Base-by-base conservation (phyloP, 176 grass and related monocot genomes). In the Ensete glaucum region DNA sequence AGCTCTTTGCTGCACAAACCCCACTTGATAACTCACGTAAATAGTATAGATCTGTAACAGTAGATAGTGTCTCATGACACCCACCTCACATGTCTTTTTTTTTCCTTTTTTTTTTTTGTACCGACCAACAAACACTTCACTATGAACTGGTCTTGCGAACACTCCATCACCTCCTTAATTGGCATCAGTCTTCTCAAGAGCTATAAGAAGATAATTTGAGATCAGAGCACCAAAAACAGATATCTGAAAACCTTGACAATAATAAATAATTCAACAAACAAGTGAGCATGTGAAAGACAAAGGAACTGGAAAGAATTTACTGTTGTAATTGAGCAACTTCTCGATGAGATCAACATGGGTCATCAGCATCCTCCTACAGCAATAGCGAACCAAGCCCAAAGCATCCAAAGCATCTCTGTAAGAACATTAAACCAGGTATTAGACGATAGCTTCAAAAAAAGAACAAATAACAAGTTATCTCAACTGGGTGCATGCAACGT, bases 261-360 rank as follows among this genome's bases (percentile, higher is more conserved):
- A 43, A 43, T 43, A 43, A 29, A 29, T 3, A 29, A 43, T 3
- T 43, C 34, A 43, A 43, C 34, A 43, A 43, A 4, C 55, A 60
- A 60, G 7, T 60, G 6, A 17, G n/a, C n/a, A n/a, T 60, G 11
- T n/a, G 7, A 58, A 59, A 59, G 11, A 58, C 20, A 1, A n/a
- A 59, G 14, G 34, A 43, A 43, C 34, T 43, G 57, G 65, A 55
- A 53, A 53, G 43, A 73, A 73, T 80, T 87, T 90, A 96, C 92
- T 89, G 78, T 92, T 96, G 80, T 96, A 96, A 73, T 92, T 96
- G 53, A 96, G 92, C 70, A 96, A 81, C 78, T 96, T 96, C 70
- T 96, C 89, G 0, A 92, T 96, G 72, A 92, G 92, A 65, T 96
- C 92, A 73, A 96, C 92, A 92, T 96, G 92, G 68, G 92, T 96